phyloP scores from a whole-genome alignment of 768 basidiomycete species.

The Boletus sp. region DNA sequence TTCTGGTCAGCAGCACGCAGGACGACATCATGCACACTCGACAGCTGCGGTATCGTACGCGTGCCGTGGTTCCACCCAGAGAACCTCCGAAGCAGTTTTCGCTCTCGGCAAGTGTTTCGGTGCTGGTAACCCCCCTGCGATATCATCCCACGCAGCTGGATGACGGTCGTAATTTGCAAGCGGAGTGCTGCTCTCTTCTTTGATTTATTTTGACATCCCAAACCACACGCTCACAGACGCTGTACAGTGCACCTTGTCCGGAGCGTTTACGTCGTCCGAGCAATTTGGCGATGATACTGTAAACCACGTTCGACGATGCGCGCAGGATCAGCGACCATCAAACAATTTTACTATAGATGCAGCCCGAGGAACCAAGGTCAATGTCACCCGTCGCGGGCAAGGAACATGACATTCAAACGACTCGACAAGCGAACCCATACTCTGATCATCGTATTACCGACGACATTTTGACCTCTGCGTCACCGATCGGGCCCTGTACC shows the following conservation, averaged over 20 bases:
- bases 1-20: slow-evolving; percentile 1
- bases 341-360: not conserved
- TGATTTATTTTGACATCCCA: not conserved
- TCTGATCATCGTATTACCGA: not conserved
- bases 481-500: too few species aligned
- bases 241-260: not conserved
- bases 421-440: not conserved
- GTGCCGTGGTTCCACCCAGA: slow-evolving; percentile 16
- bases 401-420: not conserved
- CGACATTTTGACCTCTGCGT: too few species aligned
- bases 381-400: not conserved
- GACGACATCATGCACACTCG: slow-evolving; percentile 26
- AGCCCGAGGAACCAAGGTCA: not conserved
- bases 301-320: not conserved
- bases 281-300: not conserved
- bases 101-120: not conserved
- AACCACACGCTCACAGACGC: not conserved
- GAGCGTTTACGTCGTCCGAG: too few species aligned
- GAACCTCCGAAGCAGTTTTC: not conserved
- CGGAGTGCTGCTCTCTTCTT: slow-evolving; percentile 10
- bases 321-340: not conserved
- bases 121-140: slow-evolving; percentile 19
- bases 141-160: slow-evolving; percentile 12
- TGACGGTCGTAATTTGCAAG: slow-evolving; percentile 31
- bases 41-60: slow-evolving; percentile 12